Evolutionary conservation across 2,329 filamentous ascomycete genomes (phyloP).

Genomic region (Fusarium chlamydosporum): DNA sequence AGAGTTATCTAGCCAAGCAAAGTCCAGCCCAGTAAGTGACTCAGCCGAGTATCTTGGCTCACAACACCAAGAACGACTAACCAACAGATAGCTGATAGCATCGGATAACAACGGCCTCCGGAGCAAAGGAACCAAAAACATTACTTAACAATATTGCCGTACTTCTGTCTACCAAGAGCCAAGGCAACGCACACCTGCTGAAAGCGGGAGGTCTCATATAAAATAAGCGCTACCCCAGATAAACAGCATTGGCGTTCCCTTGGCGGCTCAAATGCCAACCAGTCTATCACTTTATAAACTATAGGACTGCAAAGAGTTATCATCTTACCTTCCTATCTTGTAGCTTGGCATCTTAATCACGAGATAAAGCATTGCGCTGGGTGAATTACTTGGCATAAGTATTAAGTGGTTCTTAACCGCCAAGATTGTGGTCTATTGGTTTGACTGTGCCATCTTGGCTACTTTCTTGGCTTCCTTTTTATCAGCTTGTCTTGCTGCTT

Average conservation of each 20-base stretch:
- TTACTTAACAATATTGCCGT: not conserved
- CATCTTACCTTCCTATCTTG: slow-evolving; percentile 29
- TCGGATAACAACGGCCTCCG: not conserved
- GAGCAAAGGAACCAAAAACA: not conserved
- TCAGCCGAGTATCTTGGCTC: slow-evolving; percentile 3
- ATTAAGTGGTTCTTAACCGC: slow-evolving; percentile 29
- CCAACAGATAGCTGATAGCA: not conserved
- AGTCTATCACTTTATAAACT: not conserved
- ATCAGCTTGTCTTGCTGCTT: not conserved
- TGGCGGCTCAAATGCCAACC: not conserved
- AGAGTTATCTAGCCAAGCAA: slow-evolving; percentile 4
- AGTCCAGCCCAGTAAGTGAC: not conserved
- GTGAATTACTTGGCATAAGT: slow-evolving; percentile 30
- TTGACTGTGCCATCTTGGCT: slow-evolving; percentile 16
- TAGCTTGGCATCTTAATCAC: slow-evolving; percentile 40
- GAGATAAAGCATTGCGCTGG: slow-evolving; percentile 14
- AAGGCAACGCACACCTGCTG: not conserved
- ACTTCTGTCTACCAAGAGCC: too few relatives aligned
- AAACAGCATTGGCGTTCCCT: slow-evolving; percentile 3
- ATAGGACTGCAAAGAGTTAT: not conserved
- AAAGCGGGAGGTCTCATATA: not conserved
- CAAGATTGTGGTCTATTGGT: slow-evolving; percentile 33
- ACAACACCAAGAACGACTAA: not conserved
- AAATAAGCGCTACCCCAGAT: slow-evolving; percentile 12
- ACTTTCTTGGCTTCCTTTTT: not conserved